Conservation (phyloP, 1,139 yeast genomes). For the Diutina siamensis region DNA sequence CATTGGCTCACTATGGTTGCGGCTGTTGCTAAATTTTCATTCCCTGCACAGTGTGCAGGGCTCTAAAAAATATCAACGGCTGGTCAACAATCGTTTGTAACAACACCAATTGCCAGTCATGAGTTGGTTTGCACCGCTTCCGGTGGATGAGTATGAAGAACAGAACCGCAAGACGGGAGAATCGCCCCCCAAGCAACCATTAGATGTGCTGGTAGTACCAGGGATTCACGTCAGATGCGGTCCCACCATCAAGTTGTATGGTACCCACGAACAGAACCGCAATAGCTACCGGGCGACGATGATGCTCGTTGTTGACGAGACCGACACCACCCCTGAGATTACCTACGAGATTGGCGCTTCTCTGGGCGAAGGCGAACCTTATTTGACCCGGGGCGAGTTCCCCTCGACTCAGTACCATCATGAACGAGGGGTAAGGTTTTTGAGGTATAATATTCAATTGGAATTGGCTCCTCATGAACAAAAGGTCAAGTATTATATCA, state of each 20-base stretch:
- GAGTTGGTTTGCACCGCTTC: conserved; percentile 21
- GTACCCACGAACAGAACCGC: conserved; percentile 37
- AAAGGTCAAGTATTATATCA: conserved; percentile 38
- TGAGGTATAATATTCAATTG: conserved; percentile 49
- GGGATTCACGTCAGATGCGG: conserved; percentile 3
- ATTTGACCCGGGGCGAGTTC: conserved; percentile 32
- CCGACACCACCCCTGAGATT: conserved; percentile 5
- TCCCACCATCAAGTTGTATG: conserved; percentile 13
- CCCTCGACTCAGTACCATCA: conserved; percentile 29
- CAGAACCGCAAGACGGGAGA: conserved; percentile 16
- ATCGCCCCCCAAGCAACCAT: conserved; percentile 18
- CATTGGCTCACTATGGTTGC: too few species aligned
- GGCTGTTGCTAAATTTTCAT: too few species aligned
- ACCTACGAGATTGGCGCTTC: not conserved
- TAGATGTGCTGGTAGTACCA: conserved; percentile 9
- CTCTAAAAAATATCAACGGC: not conserved
- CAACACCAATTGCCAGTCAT: too few species aligned
- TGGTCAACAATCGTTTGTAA: too few species aligned
- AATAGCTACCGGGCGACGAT: conserved; percentile 53
- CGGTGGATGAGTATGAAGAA: conserved; percentile 18
- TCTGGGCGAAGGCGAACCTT: conserved; percentile 19
- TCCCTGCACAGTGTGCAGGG: too few species aligned
- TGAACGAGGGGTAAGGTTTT: conserved; percentile 39
- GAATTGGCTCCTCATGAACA: conserved; percentile 39
- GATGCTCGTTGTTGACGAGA: conserved; percentile 45